Conservation (phyloP, 2,329 filamentous ascomycete genomes). For the Xylariales sp. region DNA sequence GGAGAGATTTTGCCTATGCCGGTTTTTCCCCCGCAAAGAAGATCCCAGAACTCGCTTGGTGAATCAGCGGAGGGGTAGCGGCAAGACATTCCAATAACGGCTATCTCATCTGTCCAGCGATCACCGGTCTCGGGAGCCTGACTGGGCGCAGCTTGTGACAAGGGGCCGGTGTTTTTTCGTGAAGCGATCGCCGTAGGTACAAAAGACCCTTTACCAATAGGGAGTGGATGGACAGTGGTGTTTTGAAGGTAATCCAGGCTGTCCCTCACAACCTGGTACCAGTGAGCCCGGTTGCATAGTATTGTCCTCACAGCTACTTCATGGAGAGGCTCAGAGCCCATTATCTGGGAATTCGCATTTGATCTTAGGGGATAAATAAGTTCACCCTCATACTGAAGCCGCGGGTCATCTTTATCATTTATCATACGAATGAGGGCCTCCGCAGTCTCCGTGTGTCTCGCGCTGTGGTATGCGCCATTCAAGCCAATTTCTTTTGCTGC, state of each 20-base stretch:
- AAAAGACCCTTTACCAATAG: slow-evolving; percentile 16
- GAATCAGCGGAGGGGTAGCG: no score
- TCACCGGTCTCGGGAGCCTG: neutral
- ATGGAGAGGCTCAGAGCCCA: neutral
- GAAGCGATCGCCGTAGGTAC: neutral
- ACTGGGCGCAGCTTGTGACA: neutral
- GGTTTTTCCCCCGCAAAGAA: no score
- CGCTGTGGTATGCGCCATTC: slow-evolving; percentile 16
- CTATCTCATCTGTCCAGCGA: slow-evolving; percentile 21
- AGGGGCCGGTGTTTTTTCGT: neutral
- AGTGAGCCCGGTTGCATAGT: slow-evolving; percentile 6
- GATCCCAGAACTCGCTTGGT: no score
- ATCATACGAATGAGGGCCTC: neutral
- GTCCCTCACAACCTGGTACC: slow-evolving; percentile 18
- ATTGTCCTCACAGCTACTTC: slow-evolving; percentile 17
- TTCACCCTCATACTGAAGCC: neutral
- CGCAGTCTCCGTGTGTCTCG: neutral
- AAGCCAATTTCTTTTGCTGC: slow-evolving; percentile 10
- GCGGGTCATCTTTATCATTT: neutral
- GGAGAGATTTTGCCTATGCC: no score
- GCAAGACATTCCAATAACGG: neutral
- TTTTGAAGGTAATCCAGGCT: neutral
- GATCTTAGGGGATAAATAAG: slow-evolving; percentile 17
- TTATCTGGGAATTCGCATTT: slow-evolving; percentile 14
- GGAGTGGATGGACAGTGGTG: neutral